A percentile compares a stretch with the other conserved stretches of the same genome.
phyloP scores from a whole-genome alignment of 495 filamentous ascomycete species.

The Xylaria intraflava region DNA sequence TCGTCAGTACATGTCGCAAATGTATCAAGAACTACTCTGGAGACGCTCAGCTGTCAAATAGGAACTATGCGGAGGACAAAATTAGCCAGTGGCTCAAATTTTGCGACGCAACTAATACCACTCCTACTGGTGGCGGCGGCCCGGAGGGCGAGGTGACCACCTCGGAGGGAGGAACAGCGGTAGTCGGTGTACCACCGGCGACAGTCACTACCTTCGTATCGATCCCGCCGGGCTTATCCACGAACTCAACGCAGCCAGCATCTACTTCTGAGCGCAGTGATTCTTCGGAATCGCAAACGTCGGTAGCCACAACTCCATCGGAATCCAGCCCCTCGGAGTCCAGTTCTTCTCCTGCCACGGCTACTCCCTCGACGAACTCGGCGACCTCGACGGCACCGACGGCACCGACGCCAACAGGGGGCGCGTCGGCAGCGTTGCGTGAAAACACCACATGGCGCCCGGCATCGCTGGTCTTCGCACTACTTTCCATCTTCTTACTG shows the following conservation, averaged over 20 bases:
- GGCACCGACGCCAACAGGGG: neutral
- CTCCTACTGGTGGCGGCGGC: constrained; percentile 2
- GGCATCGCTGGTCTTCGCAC: neutral
- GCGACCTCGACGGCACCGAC: neutral
- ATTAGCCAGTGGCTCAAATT: constrained; percentile 28
- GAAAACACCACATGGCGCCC: neutral
- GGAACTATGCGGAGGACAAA: constrained; percentile 18
- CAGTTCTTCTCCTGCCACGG: neutral
- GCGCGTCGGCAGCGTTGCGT: neutral
- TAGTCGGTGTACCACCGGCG: constrained; percentile 11
- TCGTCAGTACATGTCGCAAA: constrained; percentile 32
- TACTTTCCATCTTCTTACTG: constrained; percentile 8
- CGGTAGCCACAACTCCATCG: neutral
- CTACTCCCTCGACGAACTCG: neutral
- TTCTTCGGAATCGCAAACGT: neutral
- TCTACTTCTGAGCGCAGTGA: neutral
- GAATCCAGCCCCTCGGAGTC: neutral
- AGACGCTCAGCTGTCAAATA: constrained; percentile 11
- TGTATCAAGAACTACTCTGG: constrained; percentile 24
- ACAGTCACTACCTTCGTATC: neutral
- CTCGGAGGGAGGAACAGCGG: constrained; percentile 12
- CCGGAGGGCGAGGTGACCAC: constrained; percentile 15
- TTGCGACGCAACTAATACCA: constrained; percentile 20
- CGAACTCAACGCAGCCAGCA: neutral
- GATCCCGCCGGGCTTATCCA: neutral